phyloP scores from a whole-genome alignment of 805 yeast species.

The Starmerella stellata region DNA sequence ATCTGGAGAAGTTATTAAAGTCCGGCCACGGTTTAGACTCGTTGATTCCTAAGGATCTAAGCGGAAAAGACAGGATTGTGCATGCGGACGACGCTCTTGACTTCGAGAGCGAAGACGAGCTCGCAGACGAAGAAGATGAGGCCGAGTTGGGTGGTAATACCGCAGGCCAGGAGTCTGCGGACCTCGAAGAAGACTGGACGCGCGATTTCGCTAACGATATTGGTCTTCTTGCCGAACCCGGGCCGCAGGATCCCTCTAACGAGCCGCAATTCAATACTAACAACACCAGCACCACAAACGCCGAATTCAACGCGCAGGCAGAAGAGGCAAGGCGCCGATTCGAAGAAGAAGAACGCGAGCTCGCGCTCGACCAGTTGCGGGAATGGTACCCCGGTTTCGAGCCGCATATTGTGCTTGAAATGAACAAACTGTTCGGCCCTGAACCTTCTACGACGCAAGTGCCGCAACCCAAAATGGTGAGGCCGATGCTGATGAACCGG shows the following conservation, averaged over 20 bases:
- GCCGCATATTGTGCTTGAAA: slow-evolving; percentile 36
- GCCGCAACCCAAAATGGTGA: slow-evolving; percentile 28
- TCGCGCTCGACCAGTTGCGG: slow-evolving; percentile 17
- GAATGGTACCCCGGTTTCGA: slow-evolving; percentile 46
- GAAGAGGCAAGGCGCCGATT: slow-evolving; percentile 9
- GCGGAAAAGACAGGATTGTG: slow-evolving; percentile 35
- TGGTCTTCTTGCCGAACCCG: slow-evolving; percentile 17
- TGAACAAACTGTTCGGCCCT: slow-evolving; percentile 51
- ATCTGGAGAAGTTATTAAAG: slow-evolving; percentile 20
- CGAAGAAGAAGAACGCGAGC: slow-evolving; percentile 11
- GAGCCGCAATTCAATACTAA: neutral
- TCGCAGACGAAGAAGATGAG: slow-evolving; percentile 71
- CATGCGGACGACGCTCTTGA: slow-evolving; percentile 90
- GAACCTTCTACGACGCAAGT: slow-evolving; percentile 37
- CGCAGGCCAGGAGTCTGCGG: slow-evolving; percentile 21
- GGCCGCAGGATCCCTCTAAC: slow-evolving; percentile 1
- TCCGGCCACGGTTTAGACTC: slow-evolving; percentile 18
- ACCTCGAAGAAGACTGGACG: slow-evolving; percentile 18
- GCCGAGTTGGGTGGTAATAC: slow-evolving; percentile 17
- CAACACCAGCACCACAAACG: neutral
- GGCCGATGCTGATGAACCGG: slow-evolving; percentile 34
- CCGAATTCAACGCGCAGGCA: slow-evolving; percentile 2
- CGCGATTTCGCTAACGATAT: slow-evolving; percentile 23
- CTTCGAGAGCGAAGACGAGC: slow-evolving; percentile 83
- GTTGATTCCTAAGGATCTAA: slow-evolving; percentile 21